Percentiles rank a stretch among this genome's conserved stretches.
phyloP scores from a whole-genome alignment of 257 asterid species.

The Orobanche coerulescens region DNA sequence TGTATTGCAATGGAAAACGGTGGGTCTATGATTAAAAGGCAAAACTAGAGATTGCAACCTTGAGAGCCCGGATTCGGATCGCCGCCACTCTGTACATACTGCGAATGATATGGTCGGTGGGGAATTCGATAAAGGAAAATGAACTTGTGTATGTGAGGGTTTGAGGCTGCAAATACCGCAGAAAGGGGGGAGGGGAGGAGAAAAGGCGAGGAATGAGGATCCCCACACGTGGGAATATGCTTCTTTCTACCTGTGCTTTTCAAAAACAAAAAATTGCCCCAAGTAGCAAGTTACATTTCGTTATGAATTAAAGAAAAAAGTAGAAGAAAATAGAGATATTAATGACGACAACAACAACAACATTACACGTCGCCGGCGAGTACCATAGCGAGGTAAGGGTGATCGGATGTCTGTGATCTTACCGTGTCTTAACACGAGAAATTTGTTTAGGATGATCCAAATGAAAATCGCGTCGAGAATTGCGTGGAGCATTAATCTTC shows the following conservation, averaged over 20 bases:
- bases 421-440: no score
- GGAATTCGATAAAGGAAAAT: background rate
- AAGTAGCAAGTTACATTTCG: no score
- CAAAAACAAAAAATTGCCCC: slow-evolving; percentile 5
- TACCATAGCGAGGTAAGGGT: no score
- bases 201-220: slow-evolving; percentile 31
- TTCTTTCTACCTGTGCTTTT: background rate
- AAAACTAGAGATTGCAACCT: slow-evolving; percentile 31
- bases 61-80: slow-evolving; percentile 55
- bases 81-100: slow-evolving; percentile 63
- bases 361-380: no score
- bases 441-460: no score
- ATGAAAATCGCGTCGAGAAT: no score
- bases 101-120: slow-evolving; percentile 12
- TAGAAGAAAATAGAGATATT: no score
- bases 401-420: no score
- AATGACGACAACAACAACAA: no score
- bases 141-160: slow-evolving; percentile 8
- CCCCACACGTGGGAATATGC: slow-evolving; percentile 26
- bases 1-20: background rate
- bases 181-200: background rate
- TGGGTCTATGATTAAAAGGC: slow-evolving; percentile 10
- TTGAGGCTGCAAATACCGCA: slow-evolving; percentile 9
- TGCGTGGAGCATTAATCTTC: no score
- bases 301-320: no score